Percentiles rank a stretch among this genome's conserved stretches.
These are phyloP conservation scores for Monilinia aucupariae DNA, from an alignment of 2,329 filamentous ascomycete genomes.

Conservation along the genomic window DNA sequence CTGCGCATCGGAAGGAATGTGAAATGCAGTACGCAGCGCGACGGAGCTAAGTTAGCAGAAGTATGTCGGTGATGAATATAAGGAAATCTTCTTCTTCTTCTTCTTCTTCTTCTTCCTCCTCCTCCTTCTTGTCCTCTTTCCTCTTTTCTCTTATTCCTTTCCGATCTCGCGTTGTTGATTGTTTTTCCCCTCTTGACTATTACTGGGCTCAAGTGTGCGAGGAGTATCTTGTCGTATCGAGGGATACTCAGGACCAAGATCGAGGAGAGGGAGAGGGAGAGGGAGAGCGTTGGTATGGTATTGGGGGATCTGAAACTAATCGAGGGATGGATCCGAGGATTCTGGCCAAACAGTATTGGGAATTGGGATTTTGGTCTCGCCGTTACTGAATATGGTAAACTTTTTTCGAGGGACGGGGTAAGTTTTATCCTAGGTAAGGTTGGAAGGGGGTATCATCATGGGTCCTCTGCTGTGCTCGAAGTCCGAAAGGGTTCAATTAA, in stretches of 20 bases:
- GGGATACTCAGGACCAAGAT: not conserved
- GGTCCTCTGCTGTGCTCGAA: too few species aligned
- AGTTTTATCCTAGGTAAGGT: not conserved
- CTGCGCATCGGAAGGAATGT: constrained; percentile 15
- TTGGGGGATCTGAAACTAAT: not conserved
- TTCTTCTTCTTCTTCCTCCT: not conserved
- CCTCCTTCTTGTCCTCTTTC: not conserved
- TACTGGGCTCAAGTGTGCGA: not conserved
- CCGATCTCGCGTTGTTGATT: not conserved
- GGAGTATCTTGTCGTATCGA: not conserved
- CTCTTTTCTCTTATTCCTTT: not conserved
- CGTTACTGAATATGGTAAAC: constrained; percentile 3
- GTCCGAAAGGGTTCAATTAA: not conserved
- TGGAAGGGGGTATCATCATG: constrained; percentile 5
- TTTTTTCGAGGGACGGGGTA: constrained; percentile 2
- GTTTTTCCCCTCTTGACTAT: not conserved
- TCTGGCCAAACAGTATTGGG: not conserved
- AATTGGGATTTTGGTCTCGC: not conserved
- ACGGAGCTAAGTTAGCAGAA: constrained; percentile 1
- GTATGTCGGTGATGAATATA: constrained; percentile 8
- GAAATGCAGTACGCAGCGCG: constrained; percentile 4
- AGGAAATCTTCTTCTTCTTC: constrained; percentile 4
- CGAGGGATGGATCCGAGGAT: not conserved
- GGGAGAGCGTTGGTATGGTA: too few species aligned
- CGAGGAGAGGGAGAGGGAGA: not conserved